Percentiles rank a stretch among this genome's conserved stretches.
These are phyloP conservation scores for Glebionis coronaria DNA, from an alignment of 129 eudicot species.

Conservation along the genomic window DNA sequence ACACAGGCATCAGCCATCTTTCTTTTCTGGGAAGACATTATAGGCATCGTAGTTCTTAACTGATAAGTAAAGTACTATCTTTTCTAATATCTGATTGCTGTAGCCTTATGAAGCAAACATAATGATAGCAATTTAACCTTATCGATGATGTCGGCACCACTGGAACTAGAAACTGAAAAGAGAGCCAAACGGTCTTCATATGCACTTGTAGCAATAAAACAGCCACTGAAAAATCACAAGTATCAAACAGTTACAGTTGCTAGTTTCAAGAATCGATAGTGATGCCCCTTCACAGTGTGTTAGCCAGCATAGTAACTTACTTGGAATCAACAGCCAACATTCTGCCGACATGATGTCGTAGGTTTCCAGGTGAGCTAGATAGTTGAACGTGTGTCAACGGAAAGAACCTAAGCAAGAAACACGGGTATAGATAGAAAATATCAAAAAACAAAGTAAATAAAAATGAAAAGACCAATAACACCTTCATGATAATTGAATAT, in stretches of 20 bases:
- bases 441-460: constrained; percentile 11
- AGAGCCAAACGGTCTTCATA: constrained; percentile 71
- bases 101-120: neutral
- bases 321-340: constrained; percentile 86
- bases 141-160: constrained; percentile 65
- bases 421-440: constrained; percentile 4
- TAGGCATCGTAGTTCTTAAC: constrained; percentile 7
- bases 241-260: constrained; percentile 5
- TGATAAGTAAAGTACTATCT: neutral
- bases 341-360: constrained; percentile 73
- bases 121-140: constrained; percentile 45
- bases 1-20: constrained; percentile 7
- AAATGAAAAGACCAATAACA: constrained; percentile 15
- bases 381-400: constrained; percentile 71
- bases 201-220: constrained; percentile 83
- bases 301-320: constrained; percentile 43
- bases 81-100: constrained; percentile 8
- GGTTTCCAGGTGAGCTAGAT: constrained; percentile 73
- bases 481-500: constrained; percentile 4
- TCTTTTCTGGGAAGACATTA: no score
- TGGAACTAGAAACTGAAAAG: constrained; percentile 57
- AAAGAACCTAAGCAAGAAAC: constrained; percentile 54
- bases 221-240: constrained; percentile 58
- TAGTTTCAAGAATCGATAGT: neutral
- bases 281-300: neutral